A percentile compares a stretch with the other conserved stretches of the same genome.
Conservation (phyloP, 108 stramenopile genomes). For the Skeletonema costatum region DNA sequence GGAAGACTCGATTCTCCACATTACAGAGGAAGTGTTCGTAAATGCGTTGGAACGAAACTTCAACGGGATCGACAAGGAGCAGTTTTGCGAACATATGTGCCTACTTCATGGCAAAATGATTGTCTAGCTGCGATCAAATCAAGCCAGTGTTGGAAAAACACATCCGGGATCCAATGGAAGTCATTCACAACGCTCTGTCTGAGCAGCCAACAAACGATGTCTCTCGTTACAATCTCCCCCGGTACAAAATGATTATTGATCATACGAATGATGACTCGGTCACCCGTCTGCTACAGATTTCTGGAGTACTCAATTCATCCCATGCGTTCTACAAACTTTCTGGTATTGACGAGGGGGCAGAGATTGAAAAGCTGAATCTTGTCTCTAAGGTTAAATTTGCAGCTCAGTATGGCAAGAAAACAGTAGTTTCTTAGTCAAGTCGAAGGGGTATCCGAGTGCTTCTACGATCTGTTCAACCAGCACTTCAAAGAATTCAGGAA, state of each 20-base stretch:
- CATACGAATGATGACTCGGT: constrained; percentile 35
- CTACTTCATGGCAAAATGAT: constrained; percentile 2
- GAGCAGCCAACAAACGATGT: constrained; percentile 2
- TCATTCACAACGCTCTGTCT: constrained; percentile 23
- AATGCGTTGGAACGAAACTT: constrained; percentile 26
- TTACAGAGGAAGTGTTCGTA: constrained; percentile 1
- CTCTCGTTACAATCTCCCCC: constrained; percentile 18
- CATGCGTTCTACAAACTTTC: constrained; percentile 20
- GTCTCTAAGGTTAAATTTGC: constrained; percentile 39
- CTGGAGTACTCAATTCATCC: constrained; percentile 20
- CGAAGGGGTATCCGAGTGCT: constrained; percentile 36
- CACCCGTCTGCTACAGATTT: constrained; percentile 18
- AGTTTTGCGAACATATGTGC: constrained; percentile 20
- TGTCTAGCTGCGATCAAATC: background rate
- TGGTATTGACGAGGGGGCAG: constrained; percentile 22
- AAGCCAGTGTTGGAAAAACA: constrained; percentile 3
- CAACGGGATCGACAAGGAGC: constrained; percentile 14
- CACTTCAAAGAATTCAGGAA: constrained; percentile 38
- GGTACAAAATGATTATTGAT: constrained; percentile 45
- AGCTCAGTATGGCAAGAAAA: constrained; percentile 33
- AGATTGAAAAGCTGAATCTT: constrained; percentile 25
- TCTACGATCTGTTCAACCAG: constrained; percentile 55
- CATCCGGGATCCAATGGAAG: constrained; percentile 23
- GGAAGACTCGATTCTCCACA: constrained; percentile 1
- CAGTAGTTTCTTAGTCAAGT: constrained; percentile 38